These are phyloP conservation scores for Silene noctiflora DNA, from an alignment of 179 eudicot genomes.

Conservation along the genomic window DNA sequence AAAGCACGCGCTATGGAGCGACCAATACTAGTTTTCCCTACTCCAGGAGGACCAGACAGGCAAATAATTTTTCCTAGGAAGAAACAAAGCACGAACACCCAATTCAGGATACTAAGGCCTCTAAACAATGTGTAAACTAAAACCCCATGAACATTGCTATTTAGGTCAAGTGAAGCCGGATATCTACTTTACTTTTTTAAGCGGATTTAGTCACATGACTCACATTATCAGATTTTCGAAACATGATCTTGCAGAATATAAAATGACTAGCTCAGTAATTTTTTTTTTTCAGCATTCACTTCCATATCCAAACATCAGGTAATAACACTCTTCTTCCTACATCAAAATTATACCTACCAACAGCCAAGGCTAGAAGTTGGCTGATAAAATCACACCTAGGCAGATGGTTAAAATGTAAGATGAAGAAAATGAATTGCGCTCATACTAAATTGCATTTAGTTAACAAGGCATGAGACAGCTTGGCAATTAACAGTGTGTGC, in stretches of 20 bases:
- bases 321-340: neutral
- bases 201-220: neutral
- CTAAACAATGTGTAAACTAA: neutral
- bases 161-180: neutral
- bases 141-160: neutral
- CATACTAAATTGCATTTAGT: too few relatives aligned
- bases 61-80: slow-evolving; percentile 80
- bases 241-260: neutral
- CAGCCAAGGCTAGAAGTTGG: neutral
- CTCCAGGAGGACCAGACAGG: slow-evolving; percentile 98
- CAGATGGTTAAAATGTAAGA: neutral
- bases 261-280: neutral
- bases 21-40: slow-evolving; percentile 98
- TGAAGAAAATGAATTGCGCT: too few relatives aligned
- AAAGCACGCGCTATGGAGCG: slow-evolving; percentile 98
- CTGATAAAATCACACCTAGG: neutral
- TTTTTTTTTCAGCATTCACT: neutral
- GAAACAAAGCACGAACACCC: slow-evolving; percentile 6
- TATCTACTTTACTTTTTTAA: neutral
- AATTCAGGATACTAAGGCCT: neutral
- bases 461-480: too few relatives aligned
- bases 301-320: neutral
- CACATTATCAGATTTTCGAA: neutral
- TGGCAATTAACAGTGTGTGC: too few relatives aligned
- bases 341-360: slow-evolving; percentile 1